phyloP scores from a whole-genome alignment of 2,329 filamentous ascomycete genomes.

The Aspergillus luchuensis region DNA sequence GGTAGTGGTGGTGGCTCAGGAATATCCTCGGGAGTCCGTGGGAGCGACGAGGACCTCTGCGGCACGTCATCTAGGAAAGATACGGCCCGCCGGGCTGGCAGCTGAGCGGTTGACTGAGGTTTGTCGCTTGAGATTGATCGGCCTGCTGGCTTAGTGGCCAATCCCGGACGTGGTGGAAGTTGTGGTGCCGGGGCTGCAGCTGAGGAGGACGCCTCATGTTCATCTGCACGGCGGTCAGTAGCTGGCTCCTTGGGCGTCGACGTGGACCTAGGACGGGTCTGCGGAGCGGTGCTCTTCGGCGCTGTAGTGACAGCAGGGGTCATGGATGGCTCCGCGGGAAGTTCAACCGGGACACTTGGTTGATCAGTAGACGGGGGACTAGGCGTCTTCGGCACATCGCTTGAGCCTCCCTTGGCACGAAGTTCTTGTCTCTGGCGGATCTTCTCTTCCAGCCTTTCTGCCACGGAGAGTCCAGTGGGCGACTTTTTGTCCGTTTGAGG shows the following conservation, averaged over 20 bases:
- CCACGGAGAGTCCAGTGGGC: constrained; percentile 22
- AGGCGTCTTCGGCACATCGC: not conserved
- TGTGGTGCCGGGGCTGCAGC: not conserved
- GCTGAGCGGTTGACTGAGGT: constrained; percentile 10
- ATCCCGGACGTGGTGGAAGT: constrained; percentile 1
- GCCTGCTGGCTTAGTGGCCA: constrained; percentile 5
- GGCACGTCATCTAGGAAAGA: constrained; percentile 21
- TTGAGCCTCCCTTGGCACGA: constrained; percentile 22
- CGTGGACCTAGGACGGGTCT: not conserved
- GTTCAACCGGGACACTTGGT: not conserved
- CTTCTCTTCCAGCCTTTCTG: constrained; percentile 40
- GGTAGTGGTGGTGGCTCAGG: constrained; percentile 11
- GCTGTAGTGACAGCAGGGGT: not conserved
- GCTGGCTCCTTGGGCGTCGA: not conserved
- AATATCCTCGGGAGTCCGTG: constrained; percentile 11
- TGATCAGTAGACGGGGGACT: constrained; percentile 1
- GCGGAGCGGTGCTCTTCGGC: not conserved
- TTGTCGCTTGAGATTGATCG: constrained; percentile 16
- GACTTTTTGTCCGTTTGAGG: constrained; percentile 9
- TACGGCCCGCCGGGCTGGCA: constrained; percentile 19
- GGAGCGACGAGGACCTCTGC: constrained; percentile 12
- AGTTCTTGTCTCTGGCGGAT: constrained; percentile 33
- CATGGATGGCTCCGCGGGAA: not conserved
- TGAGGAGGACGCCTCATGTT: not conserved
- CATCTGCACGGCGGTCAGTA: not conserved